Evolutionary conservation across 140 eudicot species (phyloP).

Genomic region (Cichorium intybus): DNA sequence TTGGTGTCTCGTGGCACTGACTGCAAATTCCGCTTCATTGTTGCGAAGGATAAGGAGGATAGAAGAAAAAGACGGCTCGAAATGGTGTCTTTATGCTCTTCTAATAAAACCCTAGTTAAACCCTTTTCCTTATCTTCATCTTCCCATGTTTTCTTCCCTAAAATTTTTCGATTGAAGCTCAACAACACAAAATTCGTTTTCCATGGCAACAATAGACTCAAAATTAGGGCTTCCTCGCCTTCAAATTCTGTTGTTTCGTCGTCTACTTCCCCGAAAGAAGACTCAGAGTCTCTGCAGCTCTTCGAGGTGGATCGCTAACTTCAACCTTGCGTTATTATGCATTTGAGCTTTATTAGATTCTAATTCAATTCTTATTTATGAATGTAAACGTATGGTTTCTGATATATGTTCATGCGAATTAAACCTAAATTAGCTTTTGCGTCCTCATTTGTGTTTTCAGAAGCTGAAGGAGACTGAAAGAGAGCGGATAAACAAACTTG

Average conservation of each 20-base stretch:
- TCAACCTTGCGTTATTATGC: not conserved
- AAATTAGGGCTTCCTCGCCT: constrained; percentile 30
- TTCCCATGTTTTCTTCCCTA: constrained; percentile 24
- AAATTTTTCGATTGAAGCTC: constrained; percentile 15
- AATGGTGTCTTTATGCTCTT: constrained; percentile 21
- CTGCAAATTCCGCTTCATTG: constrained; percentile 6
- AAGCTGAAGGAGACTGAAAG: constrained; percentile 71
- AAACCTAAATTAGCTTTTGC: too few species aligned
- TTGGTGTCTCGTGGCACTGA: not conserved
- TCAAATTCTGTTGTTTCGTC: constrained; percentile 12
- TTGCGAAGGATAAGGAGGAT: not conserved
- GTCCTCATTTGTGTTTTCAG: constrained; percentile 63
- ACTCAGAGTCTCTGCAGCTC: constrained; percentile 38
- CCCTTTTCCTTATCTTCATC: constrained; percentile 25
- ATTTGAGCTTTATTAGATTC: not conserved
- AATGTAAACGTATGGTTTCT: not conserved
- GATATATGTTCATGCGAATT: not conserved
- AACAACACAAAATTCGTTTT: not conserved
- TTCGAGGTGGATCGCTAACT: constrained; percentile 33
- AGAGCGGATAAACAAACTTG: constrained; percentile 60
- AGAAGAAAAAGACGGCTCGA: not conserved
- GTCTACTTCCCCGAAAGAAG: constrained; percentile 23
- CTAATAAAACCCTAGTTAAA: constrained; percentile 28
- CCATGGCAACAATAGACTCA: constrained; percentile 17
- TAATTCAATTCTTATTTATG: not conserved